Conservation (phyloP, 495 filamentous ascomycete genomes). For the Annulohypoxylon bovei region DNA sequence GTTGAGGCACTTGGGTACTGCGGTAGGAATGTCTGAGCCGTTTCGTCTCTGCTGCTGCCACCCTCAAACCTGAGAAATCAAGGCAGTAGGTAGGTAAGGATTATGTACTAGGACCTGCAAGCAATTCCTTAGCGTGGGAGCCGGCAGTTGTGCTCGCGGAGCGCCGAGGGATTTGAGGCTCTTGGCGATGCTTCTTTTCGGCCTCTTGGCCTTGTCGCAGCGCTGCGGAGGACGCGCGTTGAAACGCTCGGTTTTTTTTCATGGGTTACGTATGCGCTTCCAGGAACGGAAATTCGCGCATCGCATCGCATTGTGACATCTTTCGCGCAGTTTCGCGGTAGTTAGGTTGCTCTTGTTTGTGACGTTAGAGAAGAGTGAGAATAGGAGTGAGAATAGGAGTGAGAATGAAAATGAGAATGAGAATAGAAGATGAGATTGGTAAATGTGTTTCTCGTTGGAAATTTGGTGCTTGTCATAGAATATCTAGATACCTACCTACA, state of each 20-base stretch:
- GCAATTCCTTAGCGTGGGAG: not conserved
- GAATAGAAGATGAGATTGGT: too few species aligned
- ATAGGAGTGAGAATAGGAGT: too few species aligned
- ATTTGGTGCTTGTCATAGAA: not conserved
- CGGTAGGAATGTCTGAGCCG: not conserved
- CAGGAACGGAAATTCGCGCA: conserved; percentile 3
- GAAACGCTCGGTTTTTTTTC: conserved; percentile 23
- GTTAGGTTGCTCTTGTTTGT: not conserved
- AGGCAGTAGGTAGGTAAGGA: not conserved
- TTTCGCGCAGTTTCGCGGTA: not conserved
- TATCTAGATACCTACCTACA: too few species aligned
- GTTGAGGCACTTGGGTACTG: not conserved
- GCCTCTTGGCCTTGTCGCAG: conserved; percentile 38
- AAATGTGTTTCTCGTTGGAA: not conserved
- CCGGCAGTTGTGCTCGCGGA: conserved; percentile 10
- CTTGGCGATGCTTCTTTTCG: conserved; percentile 26
- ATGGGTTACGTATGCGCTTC: conserved; percentile 3
- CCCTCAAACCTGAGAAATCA: not conserved
- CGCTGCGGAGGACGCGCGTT: conserved; percentile 2
- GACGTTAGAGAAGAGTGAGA: too few species aligned
- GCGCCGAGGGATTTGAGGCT: conserved; percentile 21
- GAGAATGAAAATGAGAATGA: too few species aligned
- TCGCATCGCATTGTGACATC: not conserved
- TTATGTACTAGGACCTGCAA: not conserved
- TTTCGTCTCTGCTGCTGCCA: not conserved